Percentiles rank a stretch among this genome's conserved stretches.
These are phyloP conservation scores for Cajanus cajan DNA, from an alignment of 306 rosid genomes.

Conservation along the genomic window DNA sequence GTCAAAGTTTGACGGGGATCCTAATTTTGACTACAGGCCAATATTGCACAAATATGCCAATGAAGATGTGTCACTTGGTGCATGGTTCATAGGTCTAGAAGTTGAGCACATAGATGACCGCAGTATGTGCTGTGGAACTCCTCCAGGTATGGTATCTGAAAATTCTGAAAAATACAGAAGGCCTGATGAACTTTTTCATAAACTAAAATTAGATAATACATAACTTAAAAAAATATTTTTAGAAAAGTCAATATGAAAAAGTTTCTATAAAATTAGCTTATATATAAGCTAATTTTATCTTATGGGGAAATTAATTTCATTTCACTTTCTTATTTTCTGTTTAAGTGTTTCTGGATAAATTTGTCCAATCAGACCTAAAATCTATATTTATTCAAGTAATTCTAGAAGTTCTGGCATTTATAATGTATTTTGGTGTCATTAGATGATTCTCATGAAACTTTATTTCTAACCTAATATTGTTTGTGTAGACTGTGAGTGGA, in stretches of 20 bases:
- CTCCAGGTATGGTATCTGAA: slow-evolving; percentile 61
- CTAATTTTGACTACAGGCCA: slow-evolving; percentile 55
- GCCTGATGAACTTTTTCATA: no score
- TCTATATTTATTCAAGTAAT: not conserved
- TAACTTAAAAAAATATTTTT: no score
- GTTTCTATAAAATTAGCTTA: no score
- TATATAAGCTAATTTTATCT: no score
- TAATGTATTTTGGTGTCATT: not conserved
- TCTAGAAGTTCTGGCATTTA: not conserved
- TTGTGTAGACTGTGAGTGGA: slow-evolving; percentile 83
- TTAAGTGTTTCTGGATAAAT: no score
- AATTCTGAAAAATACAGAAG: not conserved
- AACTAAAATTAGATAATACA: no score
- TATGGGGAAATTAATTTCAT: no score
- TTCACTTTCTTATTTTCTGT: no score
- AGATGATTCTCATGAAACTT: not conserved
- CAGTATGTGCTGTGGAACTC: slow-evolving; percentile 88
- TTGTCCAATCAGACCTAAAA: no score
- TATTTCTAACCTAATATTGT: not conserved
- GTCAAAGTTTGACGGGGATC: not conserved
- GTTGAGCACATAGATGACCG: slow-evolving; percentile 87
- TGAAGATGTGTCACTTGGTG: slow-evolving; percentile 87
- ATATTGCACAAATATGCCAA: slow-evolving; percentile 82
- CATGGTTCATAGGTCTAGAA: slow-evolving; percentile 88
- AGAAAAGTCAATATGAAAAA: no score